Percentiles rank a stretch among this genome's conserved stretches.
phyloP scores from a whole-genome alignment of 257 asterid species.

The Solanum corneliomulleri region DNA sequence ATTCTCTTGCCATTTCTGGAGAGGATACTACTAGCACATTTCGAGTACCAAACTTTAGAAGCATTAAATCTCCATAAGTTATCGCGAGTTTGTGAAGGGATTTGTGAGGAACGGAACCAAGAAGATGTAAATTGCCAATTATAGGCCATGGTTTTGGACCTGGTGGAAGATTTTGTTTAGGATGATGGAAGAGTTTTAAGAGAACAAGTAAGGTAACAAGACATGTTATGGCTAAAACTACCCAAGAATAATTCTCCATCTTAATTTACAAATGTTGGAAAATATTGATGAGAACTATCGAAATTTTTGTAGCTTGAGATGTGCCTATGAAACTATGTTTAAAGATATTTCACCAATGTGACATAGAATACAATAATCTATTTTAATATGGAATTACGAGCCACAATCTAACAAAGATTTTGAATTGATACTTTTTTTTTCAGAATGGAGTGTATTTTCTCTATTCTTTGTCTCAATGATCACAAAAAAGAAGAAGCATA shows the following conservation, averaged over 20 bases:
- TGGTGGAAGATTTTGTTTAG: constrained; percentile 9
- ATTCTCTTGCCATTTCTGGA: constrained; percentile 25
- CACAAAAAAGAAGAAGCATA: background rate
- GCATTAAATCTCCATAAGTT: constrained; percentile 29
- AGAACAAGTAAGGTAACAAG: background rate
- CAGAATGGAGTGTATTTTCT: background rate
- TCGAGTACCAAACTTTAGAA: constrained; percentile 12
- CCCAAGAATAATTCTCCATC: background rate
- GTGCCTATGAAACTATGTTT: too few species aligned
- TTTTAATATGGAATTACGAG: too few species aligned
- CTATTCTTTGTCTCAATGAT: background rate
- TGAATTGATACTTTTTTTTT: too few species aligned
- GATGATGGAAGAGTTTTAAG: background rate
- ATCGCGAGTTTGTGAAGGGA: constrained; percentile 6
- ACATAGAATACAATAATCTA: too few species aligned
- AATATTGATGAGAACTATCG: background rate
- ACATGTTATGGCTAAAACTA: background rate
- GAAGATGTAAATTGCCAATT: constrained; percentile 20
- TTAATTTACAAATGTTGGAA: background rate
- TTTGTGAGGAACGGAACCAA: constrained; percentile 9
- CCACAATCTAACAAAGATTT: too few species aligned
- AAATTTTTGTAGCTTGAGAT: background rate
- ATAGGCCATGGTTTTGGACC: constrained; percentile 37
- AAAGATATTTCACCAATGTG: too few species aligned
- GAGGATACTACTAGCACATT: constrained; percentile 30